A percentile compares a stretch with the other conserved stretches of the same genome.
These are phyloP conservation scores for Hyaloperonospora brassicae DNA, from an alignment of 352 stramenopile genomes.

Conservation along the genomic window DNA sequence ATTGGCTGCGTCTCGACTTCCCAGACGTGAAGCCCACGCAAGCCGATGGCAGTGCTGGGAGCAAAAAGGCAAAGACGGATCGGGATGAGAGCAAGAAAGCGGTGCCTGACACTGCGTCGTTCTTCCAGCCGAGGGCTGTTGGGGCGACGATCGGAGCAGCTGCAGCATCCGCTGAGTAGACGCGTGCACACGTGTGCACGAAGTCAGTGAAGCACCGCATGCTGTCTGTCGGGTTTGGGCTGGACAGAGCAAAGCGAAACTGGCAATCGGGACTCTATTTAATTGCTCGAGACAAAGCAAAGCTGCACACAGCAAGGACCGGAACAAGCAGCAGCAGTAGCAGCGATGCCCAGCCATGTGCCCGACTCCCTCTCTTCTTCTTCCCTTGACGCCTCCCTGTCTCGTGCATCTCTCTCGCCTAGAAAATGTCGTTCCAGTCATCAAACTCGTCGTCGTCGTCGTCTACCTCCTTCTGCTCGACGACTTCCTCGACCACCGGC, in stretches of 20 bases:
- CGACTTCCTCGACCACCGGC: slow-evolving; percentile 57
- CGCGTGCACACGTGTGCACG: neutral
- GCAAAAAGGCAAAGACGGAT: slow-evolving; percentile 19
- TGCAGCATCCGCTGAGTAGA: slow-evolving; percentile 9
- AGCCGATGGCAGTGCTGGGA: slow-evolving; percentile 7
- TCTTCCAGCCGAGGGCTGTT: slow-evolving; percentile 35
- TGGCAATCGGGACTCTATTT: too few relatives aligned
- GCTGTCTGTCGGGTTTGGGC: too few relatives aligned
- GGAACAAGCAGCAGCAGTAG: neutral
- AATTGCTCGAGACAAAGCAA: too few relatives aligned
- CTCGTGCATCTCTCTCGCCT: slow-evolving; percentile 19
- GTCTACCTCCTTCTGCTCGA: slow-evolving; percentile 56
- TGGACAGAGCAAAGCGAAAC: too few relatives aligned
- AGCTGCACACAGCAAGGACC: too few relatives aligned
- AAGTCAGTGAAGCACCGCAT: too few relatives aligned
- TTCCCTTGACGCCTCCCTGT: slow-evolving; percentile 5
- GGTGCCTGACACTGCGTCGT: slow-evolving; percentile 31
- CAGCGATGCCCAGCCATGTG: neutral
- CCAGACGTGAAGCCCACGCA: slow-evolving; percentile 38
- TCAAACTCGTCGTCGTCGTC: slow-evolving; percentile 74
- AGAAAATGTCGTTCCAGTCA: slow-evolving; percentile 87
- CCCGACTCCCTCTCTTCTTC: neutral
- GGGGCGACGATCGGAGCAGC: slow-evolving; percentile 6
- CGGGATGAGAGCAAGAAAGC: slow-evolving; percentile 19
- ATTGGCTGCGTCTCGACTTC: slow-evolving; percentile 85